A percentile compares a stretch with the other conserved stretches of the same genome.
Evolutionary conservation across 768 basidiomycete genomes (phyloP).

Genomic region (Roridomyces roridus): DNA sequence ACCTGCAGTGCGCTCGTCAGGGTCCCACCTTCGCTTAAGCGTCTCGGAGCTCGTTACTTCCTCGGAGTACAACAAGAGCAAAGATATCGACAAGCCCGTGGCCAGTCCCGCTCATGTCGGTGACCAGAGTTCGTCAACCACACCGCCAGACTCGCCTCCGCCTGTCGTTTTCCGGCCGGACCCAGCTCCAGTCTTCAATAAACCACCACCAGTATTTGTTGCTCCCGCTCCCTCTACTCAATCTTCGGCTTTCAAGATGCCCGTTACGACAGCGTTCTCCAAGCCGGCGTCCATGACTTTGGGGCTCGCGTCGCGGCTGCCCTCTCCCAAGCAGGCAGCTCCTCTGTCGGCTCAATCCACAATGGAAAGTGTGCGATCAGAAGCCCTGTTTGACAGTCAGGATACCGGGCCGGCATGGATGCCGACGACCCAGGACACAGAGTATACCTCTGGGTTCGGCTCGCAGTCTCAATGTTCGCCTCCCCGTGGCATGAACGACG

Average conservation of each 20-base stretch:
- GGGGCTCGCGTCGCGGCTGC: slow-evolving; percentile 44
- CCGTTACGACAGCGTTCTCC: slow-evolving; percentile 44
- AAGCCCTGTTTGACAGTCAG: slow-evolving; percentile 55
- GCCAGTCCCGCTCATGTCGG: background rate
- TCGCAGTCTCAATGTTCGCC: slow-evolving; percentile 41
- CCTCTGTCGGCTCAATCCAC: slow-evolving; percentile 60
- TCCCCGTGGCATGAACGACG: slow-evolving; percentile 33
- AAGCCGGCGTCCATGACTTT: slow-evolving; percentile 52
- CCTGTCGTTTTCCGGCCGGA: slow-evolving; percentile 39
- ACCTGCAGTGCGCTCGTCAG: slow-evolving; percentile 1
- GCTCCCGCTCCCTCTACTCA: slow-evolving; percentile 36
- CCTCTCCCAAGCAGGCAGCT: slow-evolving; percentile 32
- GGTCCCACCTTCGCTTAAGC: slow-evolving; percentile 49
- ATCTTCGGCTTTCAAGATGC: slow-evolving; percentile 41
- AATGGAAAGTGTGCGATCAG: slow-evolving; percentile 57
- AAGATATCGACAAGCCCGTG: slow-evolving; percentile 20
- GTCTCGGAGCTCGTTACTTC: slow-evolving; percentile 63
- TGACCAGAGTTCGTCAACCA: slow-evolving; percentile 55
- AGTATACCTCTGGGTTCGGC: slow-evolving; percentile 45
- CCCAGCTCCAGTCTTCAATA: slow-evolving; percentile 64
- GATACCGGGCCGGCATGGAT: slow-evolving; percentile 58
- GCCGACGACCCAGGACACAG: slow-evolving; percentile 65
- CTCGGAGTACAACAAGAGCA: slow-evolving; percentile 43
- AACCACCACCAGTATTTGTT: slow-evolving; percentile 56
- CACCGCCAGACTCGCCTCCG: slow-evolving; percentile 64